These are phyloP conservation scores for Penicillium sp. DNA, from an alignment of 2,329 filamentous ascomycete genomes.

Conservation along the genomic window DNA sequence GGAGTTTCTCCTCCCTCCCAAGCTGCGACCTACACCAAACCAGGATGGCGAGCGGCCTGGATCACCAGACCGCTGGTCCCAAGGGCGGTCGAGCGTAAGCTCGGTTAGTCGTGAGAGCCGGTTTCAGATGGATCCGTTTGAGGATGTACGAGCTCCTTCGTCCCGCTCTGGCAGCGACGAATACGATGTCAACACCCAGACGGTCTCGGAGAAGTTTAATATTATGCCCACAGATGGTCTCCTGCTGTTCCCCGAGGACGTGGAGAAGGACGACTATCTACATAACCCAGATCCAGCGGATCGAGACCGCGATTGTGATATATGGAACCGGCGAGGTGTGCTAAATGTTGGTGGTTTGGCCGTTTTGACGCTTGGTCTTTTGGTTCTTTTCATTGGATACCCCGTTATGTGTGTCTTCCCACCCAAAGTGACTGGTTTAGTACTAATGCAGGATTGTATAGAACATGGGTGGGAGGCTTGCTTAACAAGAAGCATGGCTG, in stretches of 20 bases:
- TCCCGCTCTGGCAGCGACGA: slow-evolving; percentile 62
- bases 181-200: slow-evolving; percentile 64
- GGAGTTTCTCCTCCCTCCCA: slow-evolving; percentile 40
- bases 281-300: slow-evolving; percentile 67
- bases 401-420: slow-evolving; percentile 55
- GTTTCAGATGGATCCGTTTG: slow-evolving; percentile 53
- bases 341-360: slow-evolving; percentile 61
- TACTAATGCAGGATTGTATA: slow-evolving; percentile 25
- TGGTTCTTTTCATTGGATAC: slow-evolving; percentile 65
- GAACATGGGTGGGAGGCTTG: slow-evolving; percentile 54
- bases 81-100: slow-evolving; percentile 61
- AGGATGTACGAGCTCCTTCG: slow-evolving; percentile 57
- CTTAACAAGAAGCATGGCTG: slow-evolving; percentile 30
- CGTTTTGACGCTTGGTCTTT: slow-evolving; percentile 56
- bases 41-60: slow-evolving; percentile 48
- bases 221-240: slow-evolving; percentile 64
- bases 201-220: slow-evolving; percentile 68
- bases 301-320: slow-evolving; percentile 57
- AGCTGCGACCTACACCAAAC: slow-evolving; percentile 46
- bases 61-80: slow-evolving; percentile 54
- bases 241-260: slow-evolving; percentile 65
- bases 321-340: slow-evolving; percentile 61
- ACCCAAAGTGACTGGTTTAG: neutral
- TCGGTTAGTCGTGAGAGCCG: slow-evolving; percentile 42
- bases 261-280: slow-evolving; percentile 68